Conservation (phyloP, 345 rosid genomes). For the Microthlaspi erraticum region DNA sequence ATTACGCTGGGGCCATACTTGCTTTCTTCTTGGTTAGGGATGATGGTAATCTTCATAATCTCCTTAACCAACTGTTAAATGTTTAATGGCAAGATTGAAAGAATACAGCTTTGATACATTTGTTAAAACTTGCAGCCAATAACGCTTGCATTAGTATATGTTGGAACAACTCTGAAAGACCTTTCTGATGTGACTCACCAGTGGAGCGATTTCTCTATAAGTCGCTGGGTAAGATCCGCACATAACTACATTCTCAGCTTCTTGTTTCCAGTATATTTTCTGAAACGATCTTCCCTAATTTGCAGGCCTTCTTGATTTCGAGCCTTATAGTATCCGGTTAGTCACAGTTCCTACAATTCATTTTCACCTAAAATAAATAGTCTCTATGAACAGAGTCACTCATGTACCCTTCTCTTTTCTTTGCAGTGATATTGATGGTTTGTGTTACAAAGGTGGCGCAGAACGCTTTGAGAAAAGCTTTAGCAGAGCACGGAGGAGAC, state of each 20-base stretch:
- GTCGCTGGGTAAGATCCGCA: conserved; percentile 77
- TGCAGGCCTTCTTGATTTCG: conserved; percentile 70
- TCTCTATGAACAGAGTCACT: conserved; percentile 15
- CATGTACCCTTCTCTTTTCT: conserved; percentile 15
- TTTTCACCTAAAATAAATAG: background rate
- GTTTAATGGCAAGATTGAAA: background rate
- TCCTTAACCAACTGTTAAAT: background rate
- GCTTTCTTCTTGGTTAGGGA: conserved; percentile 98
- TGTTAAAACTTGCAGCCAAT: conserved; percentile 68
- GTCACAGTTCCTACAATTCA: conserved; percentile 34
- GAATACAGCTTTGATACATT: conserved; percentile 28
- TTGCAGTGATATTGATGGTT: conserved; percentile 76
- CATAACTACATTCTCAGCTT: background rate
- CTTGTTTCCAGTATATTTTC: background rate
- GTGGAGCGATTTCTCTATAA: conserved; percentile 83
- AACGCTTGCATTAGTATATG: conserved; percentile 85
- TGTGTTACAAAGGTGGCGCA: conserved; percentile 83
- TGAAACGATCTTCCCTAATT: conserved; percentile 19
- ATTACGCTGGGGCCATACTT: conserved; percentile 76
- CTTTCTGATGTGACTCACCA: conserved; percentile 98
- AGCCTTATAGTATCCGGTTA: conserved; percentile 86
- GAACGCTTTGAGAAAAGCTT: conserved; percentile 82
- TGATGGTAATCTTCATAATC: conserved; percentile 68
- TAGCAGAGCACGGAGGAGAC: conserved; percentile 80
- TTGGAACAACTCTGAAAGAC: conserved; percentile 97